phyloP scores from a whole-genome alignment of 768 basidiomycete species.

The Boletus patriciae region DNA sequence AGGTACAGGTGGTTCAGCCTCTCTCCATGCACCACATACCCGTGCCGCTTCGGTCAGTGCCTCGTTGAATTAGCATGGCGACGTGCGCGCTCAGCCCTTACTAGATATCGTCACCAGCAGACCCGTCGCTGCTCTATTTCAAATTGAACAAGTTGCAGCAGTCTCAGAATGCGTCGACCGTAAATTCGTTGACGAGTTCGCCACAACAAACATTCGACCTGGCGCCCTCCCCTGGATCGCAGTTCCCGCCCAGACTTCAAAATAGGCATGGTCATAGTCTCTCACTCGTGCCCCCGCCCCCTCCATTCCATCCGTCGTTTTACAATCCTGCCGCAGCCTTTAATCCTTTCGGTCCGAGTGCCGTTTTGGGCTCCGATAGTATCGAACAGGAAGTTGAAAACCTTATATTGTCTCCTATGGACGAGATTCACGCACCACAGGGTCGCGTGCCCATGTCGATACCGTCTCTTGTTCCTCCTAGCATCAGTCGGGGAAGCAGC shows the following conservation, averaged over 20 bases:
- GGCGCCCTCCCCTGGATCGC: slow-evolving; percentile 51
- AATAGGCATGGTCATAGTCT: slow-evolving; percentile 71
- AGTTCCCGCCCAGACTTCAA: slow-evolving; percentile 40
- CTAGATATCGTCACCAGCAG: slow-evolving; percentile 89
- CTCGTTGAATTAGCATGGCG: slow-evolving; percentile 22
- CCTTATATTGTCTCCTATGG: slow-evolving; percentile 24
- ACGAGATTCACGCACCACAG: slow-evolving; percentile 52
- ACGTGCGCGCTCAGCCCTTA: slow-evolving; percentile 2
- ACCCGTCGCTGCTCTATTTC: slow-evolving; percentile 77
- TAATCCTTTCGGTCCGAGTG: slow-evolving; percentile 65
- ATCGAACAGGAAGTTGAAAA: slow-evolving; percentile 33
- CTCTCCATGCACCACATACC: slow-evolving; percentile 73
- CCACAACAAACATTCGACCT: slow-evolving; percentile 61
- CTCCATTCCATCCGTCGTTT: slow-evolving; percentile 31
- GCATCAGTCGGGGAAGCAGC: slow-evolving; percentile 45
- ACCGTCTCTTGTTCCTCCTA: slow-evolving; percentile 47
- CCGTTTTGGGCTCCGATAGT: slow-evolving; percentile 54
- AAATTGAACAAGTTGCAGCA: slow-evolving; percentile 84
- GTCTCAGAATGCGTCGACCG: slow-evolving; percentile 53
- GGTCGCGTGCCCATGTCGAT: slow-evolving; percentile 50
- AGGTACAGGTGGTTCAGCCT: slow-evolving; percentile 49
- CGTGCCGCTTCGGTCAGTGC: slow-evolving; percentile 78
- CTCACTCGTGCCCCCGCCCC: slow-evolving; percentile 67
- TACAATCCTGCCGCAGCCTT: slow-evolving; percentile 44
- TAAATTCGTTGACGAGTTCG: slow-evolving; percentile 59